Evolutionary conservation across 2,329 filamentous ascomycete species (phyloP), one percentile per base, ranked within the genome.

Genomic region (Anisogramma anomala): DNA sequence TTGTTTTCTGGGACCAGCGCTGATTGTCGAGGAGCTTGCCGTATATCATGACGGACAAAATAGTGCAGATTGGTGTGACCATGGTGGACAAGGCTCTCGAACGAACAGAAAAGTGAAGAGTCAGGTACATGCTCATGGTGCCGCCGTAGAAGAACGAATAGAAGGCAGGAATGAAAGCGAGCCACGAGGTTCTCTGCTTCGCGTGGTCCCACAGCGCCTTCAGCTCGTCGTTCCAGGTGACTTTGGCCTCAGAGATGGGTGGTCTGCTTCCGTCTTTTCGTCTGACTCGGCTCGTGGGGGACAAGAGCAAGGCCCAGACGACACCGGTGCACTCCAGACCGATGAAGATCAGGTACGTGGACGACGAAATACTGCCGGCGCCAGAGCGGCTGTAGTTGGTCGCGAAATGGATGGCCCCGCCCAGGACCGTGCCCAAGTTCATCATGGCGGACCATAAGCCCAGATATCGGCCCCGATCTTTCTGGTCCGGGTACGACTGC

Each of bases 81-180:
- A 45, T 27, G 7, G 57, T 53, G 3, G 56, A 57, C 4, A 56
- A 33, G 2, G 54, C 56, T 15, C 56, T 54, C 8, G 56, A 45
- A 23, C 56, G 47, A 13, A 59, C 56, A 4, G 53, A 55, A 41
- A 59, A 58, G 40, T 58, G 55, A 4, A 54, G 42, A 7, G 54
- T 52, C 6, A 58, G 48, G 41, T 59, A 59, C 2, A 57, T 60
- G 3, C 57, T 56, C 55, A 59, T 54, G 1, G 55, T 58, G 25
- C 58, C 59, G 25, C 58, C 58, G 14, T 56, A 60, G 50, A 61
- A 62, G 51, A 61, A 62, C 1, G 57, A 59, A 49, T 59, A 60
- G 43, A 60, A 58, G 1, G 55, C 52, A 0, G 57, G 58, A 7
- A 60, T 42, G 35, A 56, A 54, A 28, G 59, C 50, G 4, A 59